Percentiles rank a stretch among this genome's conserved stretches.
Evolutionary conservation across 495 filamentous ascomycete species (phyloP).

Genomic region (Ramalina intermedia): DNA sequence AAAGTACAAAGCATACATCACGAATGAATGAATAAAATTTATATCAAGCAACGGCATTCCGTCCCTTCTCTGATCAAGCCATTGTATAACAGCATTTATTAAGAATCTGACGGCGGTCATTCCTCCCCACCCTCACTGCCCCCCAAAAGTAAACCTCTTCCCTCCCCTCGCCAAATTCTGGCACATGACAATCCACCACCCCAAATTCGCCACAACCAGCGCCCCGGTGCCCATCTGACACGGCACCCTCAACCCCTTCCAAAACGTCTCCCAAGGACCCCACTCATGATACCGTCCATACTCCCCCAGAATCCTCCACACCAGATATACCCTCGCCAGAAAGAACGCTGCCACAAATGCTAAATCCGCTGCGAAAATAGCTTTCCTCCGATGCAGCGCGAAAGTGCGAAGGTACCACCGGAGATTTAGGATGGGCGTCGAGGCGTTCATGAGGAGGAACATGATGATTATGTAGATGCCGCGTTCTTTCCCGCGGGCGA

Average conservation of each 20-base stretch:
- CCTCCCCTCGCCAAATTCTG: slow-evolving; percentile 7
- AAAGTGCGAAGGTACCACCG: slow-evolving; percentile 10
- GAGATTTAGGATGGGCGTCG: slow-evolving; percentile 12
- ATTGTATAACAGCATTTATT: too few species aligned
- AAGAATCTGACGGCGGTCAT: slow-evolving; percentile 1
- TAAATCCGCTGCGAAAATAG: background rate
- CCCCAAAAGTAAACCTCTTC: too few species aligned
- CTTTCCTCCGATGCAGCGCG: background rate
- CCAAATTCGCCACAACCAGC: slow-evolving; percentile 7
- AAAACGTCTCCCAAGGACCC: slow-evolving; percentile 6
- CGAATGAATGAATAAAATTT: too few species aligned
- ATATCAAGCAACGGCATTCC: too few species aligned
- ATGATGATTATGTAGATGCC: slow-evolving; percentile 17
- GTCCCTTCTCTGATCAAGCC: too few species aligned
- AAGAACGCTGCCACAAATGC: slow-evolving; percentile 9
- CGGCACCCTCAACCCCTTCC: slow-evolving; percentile 6
- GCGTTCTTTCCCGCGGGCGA: slow-evolving; percentile 11
- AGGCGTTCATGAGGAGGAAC: slow-evolving; percentile 20
- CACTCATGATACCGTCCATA: slow-evolving; percentile 10
- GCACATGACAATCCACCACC: slow-evolving; percentile 10
- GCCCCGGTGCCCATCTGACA: slow-evolving; percentile 13
- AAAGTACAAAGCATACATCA: too few species aligned
- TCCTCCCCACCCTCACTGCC: too few species aligned
- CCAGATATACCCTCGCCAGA: slow-evolving; percentile 7
- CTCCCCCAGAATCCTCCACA: slow-evolving; percentile 6